Conservation (phyloP, 2,329 filamentous ascomycete genomes). For the Botryotinia calthae region DNA sequence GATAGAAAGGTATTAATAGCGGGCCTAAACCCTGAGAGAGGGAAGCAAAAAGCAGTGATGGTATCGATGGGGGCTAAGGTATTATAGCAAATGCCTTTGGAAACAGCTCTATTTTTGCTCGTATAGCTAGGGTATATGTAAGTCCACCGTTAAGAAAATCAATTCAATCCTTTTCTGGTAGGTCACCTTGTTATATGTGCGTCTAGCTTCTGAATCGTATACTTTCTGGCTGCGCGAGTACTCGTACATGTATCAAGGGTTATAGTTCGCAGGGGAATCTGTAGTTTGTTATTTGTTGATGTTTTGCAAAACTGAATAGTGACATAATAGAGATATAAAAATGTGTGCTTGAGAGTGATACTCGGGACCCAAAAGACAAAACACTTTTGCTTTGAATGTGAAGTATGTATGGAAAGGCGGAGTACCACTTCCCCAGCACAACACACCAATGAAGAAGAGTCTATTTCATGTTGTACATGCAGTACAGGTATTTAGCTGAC, state of each 20-base stretch:
- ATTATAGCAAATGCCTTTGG: not conserved
- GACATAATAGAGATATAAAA: not conserved
- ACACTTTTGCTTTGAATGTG: not conserved
- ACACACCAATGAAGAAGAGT: not conserved
- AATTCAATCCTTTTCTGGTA: not conserved
- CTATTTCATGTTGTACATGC: not conserved
- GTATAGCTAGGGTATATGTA: not conserved
- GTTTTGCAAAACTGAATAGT: not conserved
- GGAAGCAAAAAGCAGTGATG: not conserved
- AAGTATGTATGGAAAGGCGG: not conserved
- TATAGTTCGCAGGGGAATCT: not conserved
- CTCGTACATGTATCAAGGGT: not conserved
- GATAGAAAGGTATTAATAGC: not conserved
- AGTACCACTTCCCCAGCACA: not conserved
- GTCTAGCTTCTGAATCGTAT: not conserved
- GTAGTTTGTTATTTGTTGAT: not conserved
- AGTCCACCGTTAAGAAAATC: accelerated
- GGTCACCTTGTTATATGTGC: not conserved
- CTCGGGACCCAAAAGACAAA: not conserved
- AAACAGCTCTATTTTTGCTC: not conserved
- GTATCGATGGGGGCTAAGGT: not conserved
- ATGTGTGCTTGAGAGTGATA: not conserved
- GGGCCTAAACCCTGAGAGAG: not conserved
- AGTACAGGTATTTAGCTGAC: not conserved
- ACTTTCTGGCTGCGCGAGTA: not conserved